Evolutionary conservation across 805 yeast species (phyloP), one percentile per base, ranked within the genome.

Genomic region (Candida sphagnicola): DNA sequence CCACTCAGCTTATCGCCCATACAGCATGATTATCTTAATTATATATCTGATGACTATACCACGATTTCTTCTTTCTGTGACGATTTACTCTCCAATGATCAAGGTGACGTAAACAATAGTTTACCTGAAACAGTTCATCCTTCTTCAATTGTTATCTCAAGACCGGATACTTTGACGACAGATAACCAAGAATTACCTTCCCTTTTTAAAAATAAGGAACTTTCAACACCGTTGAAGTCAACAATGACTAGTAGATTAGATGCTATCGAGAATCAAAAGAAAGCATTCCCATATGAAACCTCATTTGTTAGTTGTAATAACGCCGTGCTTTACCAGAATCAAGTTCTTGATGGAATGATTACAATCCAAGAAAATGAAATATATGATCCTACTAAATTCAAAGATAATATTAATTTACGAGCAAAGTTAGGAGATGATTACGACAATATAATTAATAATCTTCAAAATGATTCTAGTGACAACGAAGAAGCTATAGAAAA

Each of bases 361-460:
- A 24, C n/a, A 12, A 28, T 28, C 5, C 13, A 19, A 12, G 14
- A 19, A 4, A 14, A 33, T 8, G 35, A 19, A 8, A 21, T 33
- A 6, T 33, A 21, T 19, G 35, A 33, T n/a, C 35, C 35, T 5
- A 13, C 28, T 5, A 23, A 33, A 15, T 33, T 33, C 18, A 33
- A 33, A 23, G 35, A 33, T 21, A 33, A 33, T n/a, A 33, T 33
- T 8, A 33, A 33, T n/a, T 33, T 33, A 18, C 21, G 23, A 18
- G 5, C 23, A 14, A 33, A 33, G 15, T 33, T 33, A 15, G 35
- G 35, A n/a, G 24, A 33, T 8, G 35, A 33, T 21, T 33, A 33
- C n/a, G 35, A 33, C 19, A 12, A 17, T 11, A 33, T 33, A 8
- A 33, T 33, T 12, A 19, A 14, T n/a, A 12, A 24, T 5, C 14